Evolutionary conservation across 768 basidiomycete species (phyloP), one percentile per base, ranked within the genome.

Genomic region (Kwoniella shandongensis): DNA sequence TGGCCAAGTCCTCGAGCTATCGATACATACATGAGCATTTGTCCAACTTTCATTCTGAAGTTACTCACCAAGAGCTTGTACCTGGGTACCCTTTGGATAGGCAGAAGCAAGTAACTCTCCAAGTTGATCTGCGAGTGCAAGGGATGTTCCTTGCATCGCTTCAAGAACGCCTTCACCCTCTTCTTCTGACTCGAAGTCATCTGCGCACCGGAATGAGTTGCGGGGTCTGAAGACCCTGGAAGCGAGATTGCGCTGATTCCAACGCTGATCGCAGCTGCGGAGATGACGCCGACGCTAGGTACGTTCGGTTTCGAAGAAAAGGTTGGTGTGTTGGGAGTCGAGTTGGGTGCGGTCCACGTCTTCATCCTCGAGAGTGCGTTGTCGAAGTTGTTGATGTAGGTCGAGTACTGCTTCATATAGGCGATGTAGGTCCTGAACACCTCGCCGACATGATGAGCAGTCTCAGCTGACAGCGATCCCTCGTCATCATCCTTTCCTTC

Each of bases 321-420:
- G 1, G 41, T 42, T 26, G 65, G 51, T 6, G 62, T 73, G 20
- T 44, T 51, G 13, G 66, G 57, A 3, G 50, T 47, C 4, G 66
- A 56, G 6, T 53, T 46, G 13, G 63, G 54, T 22, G 70, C 58
- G 30, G 84, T 82, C 96, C 96, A 99, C 49, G 84, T 81, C 75
- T 87, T 88, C 67, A 97, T 84, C 45, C 92, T 86, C 60, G 89
- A 84, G 11, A 93, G 83, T 1, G 91, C 88, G 73, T 86, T 90
- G 75, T 98, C 93, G 76, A 97, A 98, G 76, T 94, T 93, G 78
- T 98, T 97, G 81, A 94, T 94, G 75, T 97, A 99, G 41, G 88
- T 88, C 29, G 91, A 92, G 76, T 99, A 99, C 88, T 98, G 97
- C 79, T 82, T 89, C 89, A 99, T 91, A 80, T 97, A 97, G 3